Conservation (phyloP, 2,329 filamentous ascomycete species). For the Pleomassaria siparia region DNA sequence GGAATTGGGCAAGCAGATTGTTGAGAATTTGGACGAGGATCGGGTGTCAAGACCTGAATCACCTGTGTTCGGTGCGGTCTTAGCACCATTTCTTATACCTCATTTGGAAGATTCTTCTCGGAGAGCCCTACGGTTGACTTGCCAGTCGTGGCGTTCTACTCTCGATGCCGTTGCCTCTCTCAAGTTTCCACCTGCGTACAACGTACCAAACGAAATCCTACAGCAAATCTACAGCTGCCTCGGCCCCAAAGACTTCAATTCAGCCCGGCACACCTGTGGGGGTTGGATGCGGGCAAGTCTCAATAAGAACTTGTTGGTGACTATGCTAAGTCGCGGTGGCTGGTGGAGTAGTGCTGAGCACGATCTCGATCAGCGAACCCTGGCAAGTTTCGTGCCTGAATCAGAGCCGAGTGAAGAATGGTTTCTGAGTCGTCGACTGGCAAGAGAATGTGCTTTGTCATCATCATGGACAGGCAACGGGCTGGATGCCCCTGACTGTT, state of each 20-base stretch:
- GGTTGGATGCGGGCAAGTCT: constrained; percentile 62
- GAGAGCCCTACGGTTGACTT: constrained; percentile 35
- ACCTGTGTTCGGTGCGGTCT: neutral
- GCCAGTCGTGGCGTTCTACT: constrained; percentile 37
- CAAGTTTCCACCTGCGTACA: constrained; percentile 28
- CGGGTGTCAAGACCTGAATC: constrained; percentile 1
- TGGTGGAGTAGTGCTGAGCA: constrained; percentile 46
- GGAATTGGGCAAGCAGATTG: constrained; percentile 13
- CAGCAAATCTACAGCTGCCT: constrained; percentile 51
- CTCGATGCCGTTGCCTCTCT: constrained; percentile 23
- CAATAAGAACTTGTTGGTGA: constrained; percentile 51
- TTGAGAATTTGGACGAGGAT: constrained; percentile 12
- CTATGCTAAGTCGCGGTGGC: constrained; percentile 59
- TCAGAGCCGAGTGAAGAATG: constrained; percentile 30
- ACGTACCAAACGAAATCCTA: constrained; percentile 52
- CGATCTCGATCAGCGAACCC: constrained; percentile 5
- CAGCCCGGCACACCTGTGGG: constrained; percentile 61
- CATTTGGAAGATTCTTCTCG: constrained; percentile 17
- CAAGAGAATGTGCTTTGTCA: constrained; percentile 53
- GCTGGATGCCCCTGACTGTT: constrained; percentile 13
- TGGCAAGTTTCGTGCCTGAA: neutral
- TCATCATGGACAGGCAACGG: constrained; percentile 44
- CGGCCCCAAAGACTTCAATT: constrained; percentile 57
- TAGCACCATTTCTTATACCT: constrained; percentile 9
- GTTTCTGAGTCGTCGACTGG: constrained; percentile 50